phyloP scores from a whole-genome alignment of 108 stramenopile genomes.

The Nitzschia putrida region DNA sequence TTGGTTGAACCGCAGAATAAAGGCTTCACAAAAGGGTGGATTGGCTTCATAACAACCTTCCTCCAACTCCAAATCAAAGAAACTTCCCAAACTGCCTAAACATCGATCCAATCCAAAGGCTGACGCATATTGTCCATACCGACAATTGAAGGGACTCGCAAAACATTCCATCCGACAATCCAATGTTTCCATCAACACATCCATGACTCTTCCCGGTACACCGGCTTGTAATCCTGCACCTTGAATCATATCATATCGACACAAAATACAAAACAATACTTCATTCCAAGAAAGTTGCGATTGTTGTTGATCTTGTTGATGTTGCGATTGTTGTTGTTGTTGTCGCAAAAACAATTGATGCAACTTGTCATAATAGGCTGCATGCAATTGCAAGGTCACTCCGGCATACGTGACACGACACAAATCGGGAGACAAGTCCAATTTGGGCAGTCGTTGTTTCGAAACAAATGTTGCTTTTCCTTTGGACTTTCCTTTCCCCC shows the following conservation, averaged over 20 bases:
- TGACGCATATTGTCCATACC: conserved; percentile 56
- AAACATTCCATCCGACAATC: conserved; percentile 84
- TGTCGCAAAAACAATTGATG: conserved; percentile 44
- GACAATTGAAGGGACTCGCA: conserved; percentile 89
- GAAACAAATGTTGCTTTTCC: conserved; percentile 32
- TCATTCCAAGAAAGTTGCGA: conserved; percentile 31
- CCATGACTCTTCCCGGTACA: conserved; percentile 71
- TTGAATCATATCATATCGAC: conserved; percentile 77
- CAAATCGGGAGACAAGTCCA: no score
- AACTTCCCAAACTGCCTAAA: conserved; percentile 79
- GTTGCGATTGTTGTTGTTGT: conserved; percentile 16
- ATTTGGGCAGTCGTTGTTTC: no score
- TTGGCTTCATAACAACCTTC: conserved; percentile 83
- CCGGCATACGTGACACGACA: conserved; percentile 53
- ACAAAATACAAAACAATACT: conserved; percentile 59
- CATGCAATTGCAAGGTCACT: conserved; percentile 58
- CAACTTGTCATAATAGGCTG: conserved; percentile 63
- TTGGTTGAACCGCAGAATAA: conserved; percentile 64
- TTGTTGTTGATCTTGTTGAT: background rate
- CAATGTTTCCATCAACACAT: conserved; percentile 61
- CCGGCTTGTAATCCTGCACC: conserved; percentile 89
- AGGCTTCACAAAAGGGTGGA: conserved; percentile 85
- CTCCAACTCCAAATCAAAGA: conserved; percentile 64
- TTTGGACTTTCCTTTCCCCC: conserved; percentile 38
- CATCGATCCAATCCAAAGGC: conserved; percentile 83